Evolutionary conservation across 306 rosid species (phyloP), one percentile per base, ranked within the genome.

Genomic region (Bauhinia variegata): DNA sequence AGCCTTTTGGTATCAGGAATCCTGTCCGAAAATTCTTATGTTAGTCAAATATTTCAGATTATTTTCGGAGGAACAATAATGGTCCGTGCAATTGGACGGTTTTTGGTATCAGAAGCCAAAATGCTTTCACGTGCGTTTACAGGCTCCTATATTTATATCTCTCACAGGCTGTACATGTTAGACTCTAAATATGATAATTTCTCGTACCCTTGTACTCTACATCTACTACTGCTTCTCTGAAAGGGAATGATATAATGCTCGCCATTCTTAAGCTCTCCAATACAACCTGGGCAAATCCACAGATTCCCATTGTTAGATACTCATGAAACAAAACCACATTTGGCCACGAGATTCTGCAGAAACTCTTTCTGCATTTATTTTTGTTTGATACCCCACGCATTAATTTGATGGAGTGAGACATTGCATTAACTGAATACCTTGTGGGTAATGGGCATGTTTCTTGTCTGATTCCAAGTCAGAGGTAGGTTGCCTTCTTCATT

Each of bases 221-320:
- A 71, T 93, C 98, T 57, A 78, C 79, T 44, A 89, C 91, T 44
- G 98, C 98, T 77, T 93, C 98, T 65, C 98, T 84, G 77, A 87
- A 93, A 43, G 86, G 79, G 79, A 89, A 93, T 36, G 98, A 89
- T 74, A 93, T 93, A 48, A 93, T 78, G 80, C 93, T 93, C 33
- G 97, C 86, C 89, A 93, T 75, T 83, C 98, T 87, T 84, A 93
- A 83, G 70, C 88, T 89, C 77, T 93, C 98, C 11, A 93, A 52
- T 7, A 84, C 87, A 37, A 93, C 96, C 98, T 92, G 81, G 58
- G 13, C 13, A 81, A 48, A 31, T 54, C 16, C 73, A 79, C 12
- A 69, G 23, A 60, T 58, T 60, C 73, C 31, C 14, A 55, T 28
- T 47, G 49, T 75, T 52, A 78, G 71, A 44, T 44, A 48, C 59